Evolutionary conservation across 140 eudicot genomes (phyloP), one percentile per base, ranked within the genome.

Genomic region (Anethum foeniculum): DNA sequence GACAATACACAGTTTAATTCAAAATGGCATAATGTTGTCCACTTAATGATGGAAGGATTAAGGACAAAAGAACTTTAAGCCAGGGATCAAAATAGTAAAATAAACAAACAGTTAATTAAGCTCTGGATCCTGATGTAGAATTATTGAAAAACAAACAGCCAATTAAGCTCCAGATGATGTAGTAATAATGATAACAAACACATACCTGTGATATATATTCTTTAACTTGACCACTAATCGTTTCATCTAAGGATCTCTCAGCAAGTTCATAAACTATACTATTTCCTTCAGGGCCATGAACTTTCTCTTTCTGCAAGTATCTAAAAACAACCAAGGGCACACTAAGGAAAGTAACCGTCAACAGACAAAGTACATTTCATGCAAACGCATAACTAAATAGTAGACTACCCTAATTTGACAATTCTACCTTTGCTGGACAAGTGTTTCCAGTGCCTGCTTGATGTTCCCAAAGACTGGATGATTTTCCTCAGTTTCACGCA

Each of bases 261-360:
- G 99, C 97, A 81, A 94, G 96, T 91, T 89, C 99, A 81, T 88
- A 94, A 80, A 84, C 72, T 51, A 92, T 52, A 41, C 88, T 88
- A 84, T 79, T 87, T 69, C 97, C 99, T 88, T 95, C 99, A 48
- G 99, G 97, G 32, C 99, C 97, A 78, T 86, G 90, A 71, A 77
- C 90, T 89, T 92, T 94, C 73, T 89, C 97, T 85, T 92, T 94
- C 83, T 89, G 99, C 87, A 94, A 84, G 80, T 86, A 94, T 80
- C 99, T 94, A 81, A 49, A 83, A 85, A 32, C 75, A 72, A 76
- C 38, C 74, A 19, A 69, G 80, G 56, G 78, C 78, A 49, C 47
- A 41, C 2, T 65, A 65, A 67, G 73, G 34, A 82, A 80, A 80
- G 71, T 67, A 48, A n/a, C 39, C 41, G 51, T 56, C n/a, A 44